Evolutionary conservation across 257 asterid genomes (phyloP), one percentile per base, ranked within the genome.

Genomic region (Solanum etuberosum): DNA sequence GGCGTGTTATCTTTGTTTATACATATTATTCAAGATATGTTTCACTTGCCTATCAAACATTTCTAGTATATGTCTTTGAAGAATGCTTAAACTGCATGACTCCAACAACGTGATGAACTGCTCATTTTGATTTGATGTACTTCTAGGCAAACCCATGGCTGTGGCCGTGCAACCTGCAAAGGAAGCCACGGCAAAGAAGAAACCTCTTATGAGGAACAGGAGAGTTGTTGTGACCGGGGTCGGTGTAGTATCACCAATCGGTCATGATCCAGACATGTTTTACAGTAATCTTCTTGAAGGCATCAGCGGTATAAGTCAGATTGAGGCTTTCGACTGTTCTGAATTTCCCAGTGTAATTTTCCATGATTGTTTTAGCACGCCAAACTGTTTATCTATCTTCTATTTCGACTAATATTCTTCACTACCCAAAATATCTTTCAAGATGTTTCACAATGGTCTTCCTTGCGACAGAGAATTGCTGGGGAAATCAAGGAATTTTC

Each of bases 281-380:
- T 92, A 92, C 71, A 70, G 67, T 67, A 90, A 91, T 89, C 89
- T 91, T 85, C 94, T 91, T 76, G 88, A 92, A 88, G 94, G 94
- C 38, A 89, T 87, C 10, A 92, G 92, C 18, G 94, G 93, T 87
- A 86, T 91, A 63, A 88, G 86, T 89, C 73, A 82, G 88, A 91
- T 92, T 46, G 93, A 92, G 86, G 89, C 92, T 35, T 92, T 91
- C 83, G 92, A 92, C 86, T 89, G 90, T 84, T 70, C 92, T 25
- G 67, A 90, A 14, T 90, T 86, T 77, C 90, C 92, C 88, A 91
- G 92, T 14, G 94, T 92, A 90, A 38, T 59, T 63, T 84, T 15
- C 77, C 27, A 35, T 21, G 82, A 37, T 74, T 61, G 37, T 23
- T 84, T 35, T 59, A 61, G 86, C 37, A 34, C 54, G 11, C 32